These are phyloP conservation scores for Exophiala lecanii-corni DNA, from an alignment of 2,329 filamentous ascomycete species.

Conservation along the genomic window DNA sequence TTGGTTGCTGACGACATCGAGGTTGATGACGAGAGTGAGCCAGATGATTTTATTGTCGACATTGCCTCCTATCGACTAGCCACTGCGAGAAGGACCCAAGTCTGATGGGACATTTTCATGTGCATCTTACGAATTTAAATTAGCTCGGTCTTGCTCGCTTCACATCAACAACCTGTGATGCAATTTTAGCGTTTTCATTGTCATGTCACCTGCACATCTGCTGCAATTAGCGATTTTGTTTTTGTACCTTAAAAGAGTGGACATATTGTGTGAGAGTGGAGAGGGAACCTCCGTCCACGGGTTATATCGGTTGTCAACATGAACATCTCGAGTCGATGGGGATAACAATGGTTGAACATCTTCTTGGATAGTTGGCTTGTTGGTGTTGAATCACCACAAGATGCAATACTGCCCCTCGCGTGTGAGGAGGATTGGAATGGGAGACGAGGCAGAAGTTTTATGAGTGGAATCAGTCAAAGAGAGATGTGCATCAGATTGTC, in stretches of 20 bases:
- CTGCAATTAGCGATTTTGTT: conserved; percentile 8
- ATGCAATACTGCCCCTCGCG: too few species aligned
- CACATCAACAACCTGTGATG: neutral
- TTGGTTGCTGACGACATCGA: conserved; percentile 20
- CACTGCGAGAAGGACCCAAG: conserved; percentile 14
- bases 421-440: too few species aligned
- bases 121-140: neutral
- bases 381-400: too few species aligned
- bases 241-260: neutral
- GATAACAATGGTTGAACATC: too few species aligned
- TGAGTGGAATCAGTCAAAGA: neutral
- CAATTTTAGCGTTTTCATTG: conserved; percentile 4
- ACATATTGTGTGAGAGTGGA: neutral
- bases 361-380: too few species aligned
- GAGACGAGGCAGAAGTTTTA: too few species aligned
- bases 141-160: neutral
- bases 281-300: too few species aligned
- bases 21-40: conserved; percentile 24
- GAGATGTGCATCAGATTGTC: conserved; percentile 4
- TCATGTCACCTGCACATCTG: conserved; percentile 7
- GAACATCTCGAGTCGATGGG: too few species aligned
- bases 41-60: conserved; percentile 23
- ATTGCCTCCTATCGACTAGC: conserved; percentile 19
- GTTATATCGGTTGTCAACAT: too few species aligned
- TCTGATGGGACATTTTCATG: conserved; percentile 4